A percentile compares a stretch with the other conserved stretches of the same genome.
Evolutionary conservation across 1,284 basidiomycete species (phyloP).

Genomic region (Austropuccinia psidii): DNA sequence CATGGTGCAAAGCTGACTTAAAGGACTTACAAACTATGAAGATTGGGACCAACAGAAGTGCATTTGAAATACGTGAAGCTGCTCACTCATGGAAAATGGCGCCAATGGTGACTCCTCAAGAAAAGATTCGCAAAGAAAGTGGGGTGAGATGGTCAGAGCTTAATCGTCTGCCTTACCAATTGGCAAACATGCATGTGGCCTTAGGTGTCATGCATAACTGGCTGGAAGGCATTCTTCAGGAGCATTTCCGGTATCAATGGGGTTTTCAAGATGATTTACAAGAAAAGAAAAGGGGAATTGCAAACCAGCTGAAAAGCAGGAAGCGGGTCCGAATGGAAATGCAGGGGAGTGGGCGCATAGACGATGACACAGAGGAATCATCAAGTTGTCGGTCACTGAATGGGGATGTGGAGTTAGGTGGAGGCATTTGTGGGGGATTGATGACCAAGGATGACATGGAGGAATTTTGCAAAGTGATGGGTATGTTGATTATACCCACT

Average conservation of each 20-base stretch:
- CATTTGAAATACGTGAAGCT: neutral
- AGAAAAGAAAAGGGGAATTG: neutral
- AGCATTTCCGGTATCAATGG: neutral
- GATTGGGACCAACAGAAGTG: neutral
- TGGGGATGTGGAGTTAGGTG: neutral
- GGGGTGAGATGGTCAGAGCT: slow-evolving; percentile 10
- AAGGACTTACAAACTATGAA: neutral
- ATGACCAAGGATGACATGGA: neutral
- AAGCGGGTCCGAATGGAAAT: neutral
- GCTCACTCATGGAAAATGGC: neutral
- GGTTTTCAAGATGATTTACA: neutral
- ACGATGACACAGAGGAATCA: neutral
- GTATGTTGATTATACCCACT: neutral
- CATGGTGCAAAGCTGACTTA: neutral
- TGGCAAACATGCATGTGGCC: neutral
- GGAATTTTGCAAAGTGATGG: neutral
- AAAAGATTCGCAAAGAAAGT: neutral
- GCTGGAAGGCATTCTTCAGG: neutral
- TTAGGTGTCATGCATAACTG: slow-evolving; percentile 10
- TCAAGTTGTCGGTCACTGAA: neutral
- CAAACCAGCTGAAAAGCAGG: too few species aligned
- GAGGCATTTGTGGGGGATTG: neutral
- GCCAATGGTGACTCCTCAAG: too few species aligned
- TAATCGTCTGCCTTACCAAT: neutral
- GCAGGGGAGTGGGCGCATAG: neutral